These are phyloP conservation scores for Aspergillus piperis DNA, from an alignment of 2,329 filamentous ascomycete genomes.

Conservation along the genomic window DNA sequence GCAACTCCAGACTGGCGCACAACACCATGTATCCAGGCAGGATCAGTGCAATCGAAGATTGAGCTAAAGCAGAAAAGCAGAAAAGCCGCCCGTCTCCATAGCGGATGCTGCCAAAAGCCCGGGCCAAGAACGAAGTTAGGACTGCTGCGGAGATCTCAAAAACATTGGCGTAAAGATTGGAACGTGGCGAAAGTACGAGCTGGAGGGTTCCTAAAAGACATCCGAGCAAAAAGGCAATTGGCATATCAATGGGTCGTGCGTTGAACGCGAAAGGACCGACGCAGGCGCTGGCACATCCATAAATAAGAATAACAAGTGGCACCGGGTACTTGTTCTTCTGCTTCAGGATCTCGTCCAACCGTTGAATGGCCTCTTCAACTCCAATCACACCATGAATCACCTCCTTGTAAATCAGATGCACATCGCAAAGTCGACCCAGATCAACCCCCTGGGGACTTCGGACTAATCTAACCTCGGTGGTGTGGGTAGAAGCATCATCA, in stretches of 20 bases:
- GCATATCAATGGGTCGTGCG: constrained; percentile 76
- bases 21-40: constrained; percentile 69
- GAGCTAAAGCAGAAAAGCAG: constrained; percentile 71
- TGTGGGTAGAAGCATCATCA: constrained; percentile 55
- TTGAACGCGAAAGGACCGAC: constrained; percentile 82
- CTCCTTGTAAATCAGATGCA: constrained; percentile 52
- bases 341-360: constrained; percentile 58
- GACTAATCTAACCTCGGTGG: constrained; percentile 51
- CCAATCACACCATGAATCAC: constrained; percentile 52
- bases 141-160: constrained; percentile 68
- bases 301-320: constrained; percentile 64
- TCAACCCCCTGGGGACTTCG: constrained; percentile 48
- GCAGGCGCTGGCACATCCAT: constrained; percentile 72
- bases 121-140: constrained; percentile 68
- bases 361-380: constrained; percentile 49
- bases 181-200: constrained; percentile 72
- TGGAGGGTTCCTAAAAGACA: constrained; percentile 74
- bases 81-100: constrained; percentile 56
- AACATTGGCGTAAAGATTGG: constrained; percentile 67
- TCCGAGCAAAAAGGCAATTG: constrained; percentile 75
- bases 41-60: constrained; percentile 72
- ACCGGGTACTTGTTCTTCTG: constrained; percentile 58
- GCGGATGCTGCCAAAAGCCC: constrained; percentile 68
- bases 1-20: constrained; percentile 65
- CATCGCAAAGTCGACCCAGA: constrained; percentile 48